Evolutionary conservation across 768 basidiomycete species (phyloP).

Genomic region (Naganishia friedmannii): DNA sequence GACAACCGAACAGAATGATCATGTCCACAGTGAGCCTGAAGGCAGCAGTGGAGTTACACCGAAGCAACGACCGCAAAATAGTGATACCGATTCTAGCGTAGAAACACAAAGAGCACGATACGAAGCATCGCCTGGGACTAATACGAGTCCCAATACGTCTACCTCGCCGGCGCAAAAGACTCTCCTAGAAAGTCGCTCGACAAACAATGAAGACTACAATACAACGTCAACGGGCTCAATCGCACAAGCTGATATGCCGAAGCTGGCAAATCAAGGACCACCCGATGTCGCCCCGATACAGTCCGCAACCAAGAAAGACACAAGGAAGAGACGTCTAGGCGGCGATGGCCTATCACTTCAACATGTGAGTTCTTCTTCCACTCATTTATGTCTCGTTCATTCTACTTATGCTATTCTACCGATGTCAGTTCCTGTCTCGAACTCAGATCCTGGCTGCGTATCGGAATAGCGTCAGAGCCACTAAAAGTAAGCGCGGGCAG

Average conservation of each 20-base stretch:
- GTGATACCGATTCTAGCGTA: background rate
- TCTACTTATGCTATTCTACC: too few species aligned
- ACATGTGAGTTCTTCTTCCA: conserved; percentile 16
- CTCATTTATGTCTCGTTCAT: too few species aligned
- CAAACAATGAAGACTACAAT: background rate
- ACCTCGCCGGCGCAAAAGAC: background rate
- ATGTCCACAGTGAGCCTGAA: background rate
- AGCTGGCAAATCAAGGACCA: background rate
- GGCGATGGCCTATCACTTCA: conserved; percentile 13
- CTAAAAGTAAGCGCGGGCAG: background rate
- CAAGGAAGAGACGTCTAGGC: background rate
- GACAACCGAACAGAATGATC: background rate
- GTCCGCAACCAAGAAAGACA: background rate
- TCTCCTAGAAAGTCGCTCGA: background rate
- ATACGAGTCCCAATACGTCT: too few species aligned
- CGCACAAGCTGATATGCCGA: background rate
- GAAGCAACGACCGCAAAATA: background rate
- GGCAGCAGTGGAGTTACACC: background rate
- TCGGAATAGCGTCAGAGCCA: conserved; percentile 10
- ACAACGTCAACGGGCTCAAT: background rate
- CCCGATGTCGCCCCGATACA: background rate
- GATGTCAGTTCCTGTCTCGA: conserved; percentile 12
- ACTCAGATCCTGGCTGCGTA: conserved; percentile 17
- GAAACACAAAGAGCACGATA: too few species aligned
- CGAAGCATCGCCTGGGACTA: too few species aligned